Base-by-base conservation (phyloP, 495 filamentous ascomycete genomes). In the Astrothelium macrocarpum region DNA sequence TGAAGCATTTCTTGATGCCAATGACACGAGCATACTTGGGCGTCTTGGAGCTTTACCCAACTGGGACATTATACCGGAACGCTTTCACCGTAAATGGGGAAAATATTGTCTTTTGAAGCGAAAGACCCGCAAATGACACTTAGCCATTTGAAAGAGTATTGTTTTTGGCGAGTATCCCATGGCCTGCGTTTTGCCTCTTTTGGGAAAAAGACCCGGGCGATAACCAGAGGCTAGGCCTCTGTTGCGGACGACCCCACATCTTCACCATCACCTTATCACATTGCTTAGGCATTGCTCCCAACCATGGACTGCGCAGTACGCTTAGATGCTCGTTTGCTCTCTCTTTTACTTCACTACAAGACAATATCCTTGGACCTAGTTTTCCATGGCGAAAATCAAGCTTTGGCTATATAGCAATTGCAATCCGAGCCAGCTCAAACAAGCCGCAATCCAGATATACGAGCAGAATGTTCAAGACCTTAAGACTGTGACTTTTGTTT, bases 1-100 rank as follows among this genome's bases (percentile, higher is more conserved):
- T 71, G 73, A 82, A 64, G 78, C 76, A 14, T 97, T 97, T 71
- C 77, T 99, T 25, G 94, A 99, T 75, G 80, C 89, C 2, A 81
- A 84, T 3, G 78, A 78, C 65, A 97, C 95, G 0, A 76, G 82
- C 45, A 76, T 89, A 28, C 59, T 96, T 1, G 87, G 88, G n/a
- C 81, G 94, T 60, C 80, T 90, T 34, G 74, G 95, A 64, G 97
- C 92, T 92, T 73, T 95, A 34, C 95, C 94, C 1, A 83, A 95
- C 66, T 78, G 80, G 68, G 76, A 81, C 11, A 68, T 90, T 23
- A 78, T 96, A 49, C 91, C 91, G 11, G 78, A 84, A 62, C 78
- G 78, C 62, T 86, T 82, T 60, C 84, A 77, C 62, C 82, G 91
- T 65, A 82, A 83, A 72, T 97, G 90, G 88, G 91, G 90, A 59